phyloP scores from a whole-genome alignment of 1,139 yeast genomes.

The Candida sanyaensis region DNA sequence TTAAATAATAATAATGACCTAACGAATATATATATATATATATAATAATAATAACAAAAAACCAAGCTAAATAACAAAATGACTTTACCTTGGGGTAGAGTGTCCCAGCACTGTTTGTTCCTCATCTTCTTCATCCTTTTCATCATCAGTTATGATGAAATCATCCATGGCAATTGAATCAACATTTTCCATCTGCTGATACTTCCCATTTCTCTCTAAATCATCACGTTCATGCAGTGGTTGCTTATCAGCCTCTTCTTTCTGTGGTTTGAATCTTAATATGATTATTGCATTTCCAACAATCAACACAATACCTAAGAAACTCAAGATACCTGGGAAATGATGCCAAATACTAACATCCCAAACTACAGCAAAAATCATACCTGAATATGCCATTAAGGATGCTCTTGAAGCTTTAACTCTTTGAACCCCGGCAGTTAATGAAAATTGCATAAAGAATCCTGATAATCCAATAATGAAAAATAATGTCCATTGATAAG shows the following conservation, averaged over 20 bases:
- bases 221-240: slow-evolving; percentile 7
- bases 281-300: slow-evolving; percentile 66
- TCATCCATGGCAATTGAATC: slow-evolving; percentile 25
- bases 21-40: slow-evolving; percentile 2
- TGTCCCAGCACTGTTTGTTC: not conserved
- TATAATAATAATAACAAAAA: not conserved
- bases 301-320: slow-evolving; percentile 69
- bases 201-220: slow-evolving; percentile 18
- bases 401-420: slow-evolving; percentile 81
- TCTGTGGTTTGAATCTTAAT: slow-evolving; percentile 47
- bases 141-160: slow-evolving; percentile 28
- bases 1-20: not conserved
- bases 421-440: slow-evolving; percentile 83
- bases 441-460: slow-evolving; percentile 73
- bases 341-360: slow-evolving; percentile 74
- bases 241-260: slow-evolving; percentile 11
- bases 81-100: not conserved
- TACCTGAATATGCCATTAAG: slow-evolving; percentile 71
- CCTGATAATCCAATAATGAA: slow-evolving; percentile 71
- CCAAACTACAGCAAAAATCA: slow-evolving; percentile 79
- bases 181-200: slow-evolving; percentile 15
- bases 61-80: not conserved
- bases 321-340: slow-evolving; percentile 67
- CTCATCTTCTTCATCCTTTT: slow-evolving; percentile 14
- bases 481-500: slow-evolving; percentile 67